Conservation (phyloP, 306 rosid species). For the Lathyrus tuberosus region DNA sequence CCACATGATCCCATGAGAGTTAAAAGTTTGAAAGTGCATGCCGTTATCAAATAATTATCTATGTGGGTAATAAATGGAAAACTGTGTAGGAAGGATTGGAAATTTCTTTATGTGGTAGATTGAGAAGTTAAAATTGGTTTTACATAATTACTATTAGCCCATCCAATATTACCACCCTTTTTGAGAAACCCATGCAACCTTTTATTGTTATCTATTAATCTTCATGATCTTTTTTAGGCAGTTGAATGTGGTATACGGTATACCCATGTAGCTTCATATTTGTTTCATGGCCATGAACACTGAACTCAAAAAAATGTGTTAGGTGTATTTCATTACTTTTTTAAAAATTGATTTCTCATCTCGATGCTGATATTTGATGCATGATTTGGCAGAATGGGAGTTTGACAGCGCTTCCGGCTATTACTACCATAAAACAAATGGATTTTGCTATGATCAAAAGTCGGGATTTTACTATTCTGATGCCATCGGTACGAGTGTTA, state of each 20-base stretch:
- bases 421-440: slow-evolving; percentile 79
- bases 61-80: neutral
- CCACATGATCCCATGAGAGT: too few relatives aligned
- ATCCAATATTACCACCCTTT: slow-evolving; percentile 20
- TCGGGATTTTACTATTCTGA: slow-evolving; percentile 93
- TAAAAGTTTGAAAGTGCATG: neutral
- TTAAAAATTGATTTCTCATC: slow-evolving; percentile 14
- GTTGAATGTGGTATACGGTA: slow-evolving; percentile 20
- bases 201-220: neutral
- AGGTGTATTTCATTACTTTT: slow-evolving; percentile 10
- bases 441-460: slow-evolving; percentile 76
- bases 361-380: slow-evolving; percentile 54
- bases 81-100: slow-evolving; percentile 22
- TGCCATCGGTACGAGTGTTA: slow-evolving; percentile 62
- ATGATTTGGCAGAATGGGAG: slow-evolving; percentile 84
- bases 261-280: slow-evolving; percentile 25
- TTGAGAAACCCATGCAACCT: neutral
- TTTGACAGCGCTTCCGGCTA: slow-evolving; percentile 79
- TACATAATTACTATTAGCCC: slow-evolving; percentile 3
- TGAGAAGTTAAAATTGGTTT: neutral
- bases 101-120: slow-evolving; percentile 1
- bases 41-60: slow-evolving; percentile 6
- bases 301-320: slow-evolving; percentile 16
- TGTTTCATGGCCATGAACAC: neutral
- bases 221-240: slow-evolving; percentile 13